Percentiles rank a stretch among this genome's conserved stretches.
These are phyloP conservation scores for Teratosphaeria gauchensis DNA, from an alignment of 2,329 filamentous ascomycete genomes.

Conservation along the genomic window DNA sequence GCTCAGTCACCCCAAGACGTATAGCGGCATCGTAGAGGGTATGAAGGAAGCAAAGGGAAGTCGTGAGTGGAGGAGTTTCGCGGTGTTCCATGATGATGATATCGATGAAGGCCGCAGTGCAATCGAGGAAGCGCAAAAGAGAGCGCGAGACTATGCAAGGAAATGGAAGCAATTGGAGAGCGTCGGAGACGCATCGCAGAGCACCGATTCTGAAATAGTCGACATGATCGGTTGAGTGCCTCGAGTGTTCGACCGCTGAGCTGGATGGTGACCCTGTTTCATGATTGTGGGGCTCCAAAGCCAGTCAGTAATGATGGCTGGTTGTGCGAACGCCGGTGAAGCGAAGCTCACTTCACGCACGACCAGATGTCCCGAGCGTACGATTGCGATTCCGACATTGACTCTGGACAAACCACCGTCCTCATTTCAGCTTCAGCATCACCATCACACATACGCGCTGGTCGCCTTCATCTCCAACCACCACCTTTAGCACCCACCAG, in stretches of 20 bases:
- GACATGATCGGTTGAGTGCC: conserved; percentile 19
- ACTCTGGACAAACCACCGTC: not conserved
- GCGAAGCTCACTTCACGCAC: not conserved
- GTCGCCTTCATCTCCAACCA: not conserved
- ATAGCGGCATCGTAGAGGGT: conserved; percentile 23
- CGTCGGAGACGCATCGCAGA: conserved; percentile 10
- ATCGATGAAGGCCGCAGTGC: conserved; percentile 21
- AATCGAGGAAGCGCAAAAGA: conserved; percentile 16
- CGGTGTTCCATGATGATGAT: conserved; percentile 24
- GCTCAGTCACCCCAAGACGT: conserved; percentile 22
- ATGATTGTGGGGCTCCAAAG: not conserved
- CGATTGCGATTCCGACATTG: not conserved
- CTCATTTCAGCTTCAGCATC: not conserved
- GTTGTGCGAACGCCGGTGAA: not conserved
- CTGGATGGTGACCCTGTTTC: not conserved
- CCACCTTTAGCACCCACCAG: not conserved
- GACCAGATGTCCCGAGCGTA: not conserved
- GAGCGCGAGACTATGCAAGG: conserved; percentile 18
- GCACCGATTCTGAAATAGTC: conserved; percentile 9
- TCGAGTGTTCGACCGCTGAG: not conserved
- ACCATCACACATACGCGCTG: not conserved
- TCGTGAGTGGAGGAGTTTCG: conserved; percentile 24
- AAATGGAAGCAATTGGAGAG: conserved; percentile 16
- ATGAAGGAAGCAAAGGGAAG: conserved; percentile 24
- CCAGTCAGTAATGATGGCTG: not conserved